phyloP scores from a whole-genome alignment of 2,329 filamentous ascomycete genomes.

The Fusarium sulawesiense region DNA sequence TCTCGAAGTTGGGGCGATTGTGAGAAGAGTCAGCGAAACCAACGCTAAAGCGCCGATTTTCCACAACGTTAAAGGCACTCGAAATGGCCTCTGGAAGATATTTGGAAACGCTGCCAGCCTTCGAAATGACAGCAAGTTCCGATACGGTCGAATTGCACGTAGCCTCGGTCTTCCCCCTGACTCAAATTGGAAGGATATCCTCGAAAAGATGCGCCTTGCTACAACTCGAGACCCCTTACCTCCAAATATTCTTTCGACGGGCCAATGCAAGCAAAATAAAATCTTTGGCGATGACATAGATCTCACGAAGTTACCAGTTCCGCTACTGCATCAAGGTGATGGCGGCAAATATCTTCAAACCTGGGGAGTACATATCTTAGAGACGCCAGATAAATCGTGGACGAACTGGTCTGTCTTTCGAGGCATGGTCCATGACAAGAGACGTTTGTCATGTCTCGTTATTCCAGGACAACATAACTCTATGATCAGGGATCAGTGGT shows the following conservation, averaged over 20 bases:
- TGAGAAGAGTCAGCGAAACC: constrained; percentile 57
- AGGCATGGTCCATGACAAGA: constrained; percentile 60
- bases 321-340: constrained; percentile 57
- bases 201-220: not conserved
- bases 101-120: constrained; percentile 58
- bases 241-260: constrained; percentile 46
- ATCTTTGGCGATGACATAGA: constrained; percentile 11
- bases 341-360: constrained; percentile 65
- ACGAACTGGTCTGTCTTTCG: constrained; percentile 60
- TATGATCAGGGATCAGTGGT: constrained; percentile 60
- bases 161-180: constrained; percentile 48
- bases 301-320: constrained; percentile 55
- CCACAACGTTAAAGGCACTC: constrained; percentile 60
- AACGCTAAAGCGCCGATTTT: constrained; percentile 61
- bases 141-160: constrained; percentile 56
- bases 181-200: constrained; percentile 1
- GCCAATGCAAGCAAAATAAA: constrained; percentile 22
- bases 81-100: constrained; percentile 58
- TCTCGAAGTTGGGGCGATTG: constrained; percentile 60
- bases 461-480: constrained; percentile 60
- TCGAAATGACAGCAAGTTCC: constrained; percentile 38
- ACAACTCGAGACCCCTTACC: not conserved
- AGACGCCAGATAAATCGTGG: constrained; percentile 59
- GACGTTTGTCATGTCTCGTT: constrained; percentile 55
- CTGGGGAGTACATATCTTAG: constrained; percentile 60